These are phyloP conservation scores for Plasmodium gonderi DNA, from an alignment of 169 alveolate species.

Conservation along the genomic window DNA sequence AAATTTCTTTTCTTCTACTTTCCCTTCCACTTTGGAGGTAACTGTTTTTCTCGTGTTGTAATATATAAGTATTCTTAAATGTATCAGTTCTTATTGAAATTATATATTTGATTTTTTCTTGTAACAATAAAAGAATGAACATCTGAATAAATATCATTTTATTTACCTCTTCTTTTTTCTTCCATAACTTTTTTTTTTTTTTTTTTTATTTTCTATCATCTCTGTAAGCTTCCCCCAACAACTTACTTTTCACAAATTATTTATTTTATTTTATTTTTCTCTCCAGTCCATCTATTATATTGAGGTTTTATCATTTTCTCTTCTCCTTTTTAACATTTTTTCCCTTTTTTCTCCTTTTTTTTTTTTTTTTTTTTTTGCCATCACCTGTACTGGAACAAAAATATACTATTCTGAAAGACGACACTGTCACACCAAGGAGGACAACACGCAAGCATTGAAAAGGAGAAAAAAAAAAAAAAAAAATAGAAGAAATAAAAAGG, in stretches of 20 bases:
- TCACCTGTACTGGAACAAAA: background rate
- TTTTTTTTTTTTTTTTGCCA: background rate
- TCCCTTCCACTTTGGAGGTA: background rate
- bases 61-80: background rate
- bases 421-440: background rate
- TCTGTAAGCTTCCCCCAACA: no score
- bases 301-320: background rate
- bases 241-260: no score
- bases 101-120: conserved; percentile 12
- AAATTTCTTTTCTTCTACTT: conserved; percentile 4
- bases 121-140: conserved; percentile 13
- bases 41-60: conserved; percentile 10
- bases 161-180: background rate
- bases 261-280: background rate
- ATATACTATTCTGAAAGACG: background rate
- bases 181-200: conserved; percentile 13
- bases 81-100: conserved; percentile 15
- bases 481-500: background rate
- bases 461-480: background rate
- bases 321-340: background rate
- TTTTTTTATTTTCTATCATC: background rate
- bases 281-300: no score
- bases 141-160: conserved; percentile 41
- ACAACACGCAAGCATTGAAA: background rate
- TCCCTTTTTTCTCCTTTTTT: background rate